A percentile compares a stretch with the other conserved stretches of the same genome.
These are phyloP conservation scores for Lachnellula willkommii DNA, from an alignment of 2,329 filamentous ascomycete species.

Conservation along the genomic window DNA sequence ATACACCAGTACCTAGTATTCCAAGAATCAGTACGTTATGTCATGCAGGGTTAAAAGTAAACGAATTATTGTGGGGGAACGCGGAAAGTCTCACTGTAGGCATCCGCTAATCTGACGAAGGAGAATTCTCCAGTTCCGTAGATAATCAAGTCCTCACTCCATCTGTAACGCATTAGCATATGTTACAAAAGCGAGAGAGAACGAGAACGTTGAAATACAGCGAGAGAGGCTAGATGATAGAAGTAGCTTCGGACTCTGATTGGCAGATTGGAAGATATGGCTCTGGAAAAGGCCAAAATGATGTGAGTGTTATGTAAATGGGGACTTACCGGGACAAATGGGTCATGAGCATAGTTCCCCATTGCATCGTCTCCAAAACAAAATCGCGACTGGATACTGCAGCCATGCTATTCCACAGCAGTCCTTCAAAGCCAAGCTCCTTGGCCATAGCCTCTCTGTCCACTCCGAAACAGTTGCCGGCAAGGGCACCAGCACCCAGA, in stretches of 20 bases:
- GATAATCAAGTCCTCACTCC: constrained; percentile 82
- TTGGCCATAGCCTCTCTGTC: constrained; percentile 73
- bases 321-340: constrained; percentile 55
- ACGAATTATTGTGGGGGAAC: neutral
- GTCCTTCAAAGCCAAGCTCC: constrained; percentile 73
- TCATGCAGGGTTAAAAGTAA: neutral
- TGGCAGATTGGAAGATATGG: neutral
- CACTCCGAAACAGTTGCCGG: constrained; percentile 77
- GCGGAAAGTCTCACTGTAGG: constrained; percentile 44
- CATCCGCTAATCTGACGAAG: constrained; percentile 70
- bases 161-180: constrained; percentile 38
- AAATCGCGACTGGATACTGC: constrained; percentile 65
- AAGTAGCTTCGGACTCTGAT: too few relatives aligned
- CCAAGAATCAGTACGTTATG: neutral
- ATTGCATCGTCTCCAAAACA: constrained; percentile 74
- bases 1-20: neutral
- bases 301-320: neutral
- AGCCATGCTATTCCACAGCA: constrained; percentile 73
- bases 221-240: too few relatives aligned
- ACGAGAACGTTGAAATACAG: too few relatives aligned
- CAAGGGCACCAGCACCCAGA: constrained; percentile 50
- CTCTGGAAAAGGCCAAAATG: neutral
- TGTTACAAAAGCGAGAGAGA: neutral
- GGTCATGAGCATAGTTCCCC: constrained; percentile 70
- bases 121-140: constrained; percentile 67